These are phyloP conservation scores for Globomyces sp. DNA, from an alignment of 371 early-diverging fungal genomes.

Conservation along the genomic window DNA sequence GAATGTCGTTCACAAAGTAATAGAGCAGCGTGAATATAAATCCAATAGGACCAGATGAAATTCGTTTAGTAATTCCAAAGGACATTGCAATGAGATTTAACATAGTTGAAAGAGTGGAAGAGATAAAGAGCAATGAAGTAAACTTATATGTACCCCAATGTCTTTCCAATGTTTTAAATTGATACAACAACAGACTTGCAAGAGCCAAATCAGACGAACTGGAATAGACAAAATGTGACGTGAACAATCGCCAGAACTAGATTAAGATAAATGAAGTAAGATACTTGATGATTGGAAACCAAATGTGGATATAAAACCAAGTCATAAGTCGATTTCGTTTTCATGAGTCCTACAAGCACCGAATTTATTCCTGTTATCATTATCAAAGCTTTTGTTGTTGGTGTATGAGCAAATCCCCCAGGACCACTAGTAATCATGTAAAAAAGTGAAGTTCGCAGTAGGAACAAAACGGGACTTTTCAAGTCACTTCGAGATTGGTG, in stretches of 20 bases:
- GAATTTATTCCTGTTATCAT: slow-evolving; percentile 5
- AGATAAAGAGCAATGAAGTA: slow-evolving; percentile 4
- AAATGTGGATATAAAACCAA: not conserved
- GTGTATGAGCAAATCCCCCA: slow-evolving; percentile 9
- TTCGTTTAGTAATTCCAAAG: slow-evolving; percentile 1
- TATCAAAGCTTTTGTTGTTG: slow-evolving; percentile 10
- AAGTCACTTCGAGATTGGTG: too few species aligned
- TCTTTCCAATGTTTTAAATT: slow-evolving; percentile 11
- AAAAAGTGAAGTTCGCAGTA: too few species aligned
- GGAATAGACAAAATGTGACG: not conserved
- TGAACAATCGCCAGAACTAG: slow-evolving; percentile 1
- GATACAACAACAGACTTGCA: slow-evolving; percentile 7
- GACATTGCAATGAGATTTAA: not conserved
- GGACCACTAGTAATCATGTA: slow-evolving; percentile 10
- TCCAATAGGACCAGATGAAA: slow-evolving; percentile 11
- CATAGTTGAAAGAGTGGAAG: not conserved
- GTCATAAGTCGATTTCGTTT: not conserved
- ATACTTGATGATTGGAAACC: not conserved
- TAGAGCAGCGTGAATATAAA: not conserved
- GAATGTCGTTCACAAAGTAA: slow-evolving; percentile 11
- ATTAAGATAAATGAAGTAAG: not conserved
- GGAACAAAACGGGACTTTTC: too few species aligned
- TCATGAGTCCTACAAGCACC: not conserved
- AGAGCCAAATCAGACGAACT: slow-evolving; percentile 1
- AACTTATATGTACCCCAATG: slow-evolving; percentile 12